Conservation (phyloP, 805 yeast species). For the Clavispora phyllophila region DNA sequence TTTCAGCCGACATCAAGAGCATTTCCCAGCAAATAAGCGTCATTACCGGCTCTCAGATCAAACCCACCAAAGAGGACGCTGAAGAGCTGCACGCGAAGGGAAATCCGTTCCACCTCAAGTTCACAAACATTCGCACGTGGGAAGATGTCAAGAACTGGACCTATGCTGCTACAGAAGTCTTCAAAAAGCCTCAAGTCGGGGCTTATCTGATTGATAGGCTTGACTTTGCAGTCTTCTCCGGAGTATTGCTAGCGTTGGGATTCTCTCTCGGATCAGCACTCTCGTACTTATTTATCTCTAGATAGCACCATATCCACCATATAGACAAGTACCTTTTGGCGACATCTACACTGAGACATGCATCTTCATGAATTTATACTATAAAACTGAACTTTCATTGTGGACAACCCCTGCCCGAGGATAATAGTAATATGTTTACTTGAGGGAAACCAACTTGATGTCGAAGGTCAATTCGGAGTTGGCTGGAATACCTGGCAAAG, state of each 20-base stretch:
- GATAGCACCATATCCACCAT: no score
- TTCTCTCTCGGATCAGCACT: slow-evolving; percentile 8
- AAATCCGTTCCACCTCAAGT: neutral
- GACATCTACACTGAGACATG: neutral
- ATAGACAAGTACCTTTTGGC: no score
- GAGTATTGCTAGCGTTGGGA: slow-evolving; percentile 7
- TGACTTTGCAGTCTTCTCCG: slow-evolving; percentile 10
- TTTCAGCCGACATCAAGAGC: slow-evolving; percentile 6
- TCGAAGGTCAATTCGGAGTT: slow-evolving; percentile 96
- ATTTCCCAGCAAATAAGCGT: slow-evolving; percentile 5
- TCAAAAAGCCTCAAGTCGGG: neutral
- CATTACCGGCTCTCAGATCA: neutral
- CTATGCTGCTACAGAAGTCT: neutral
- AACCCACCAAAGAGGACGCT: neutral
- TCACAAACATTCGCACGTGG: neutral
- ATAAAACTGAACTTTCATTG: neutral
- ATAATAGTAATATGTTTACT: slow-evolving; percentile 40
- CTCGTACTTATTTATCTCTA: neutral
- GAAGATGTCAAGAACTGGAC: neutral
- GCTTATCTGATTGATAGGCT: slow-evolving; percentile 1
- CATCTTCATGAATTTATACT: neutral
- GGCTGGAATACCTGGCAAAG: slow-evolving; percentile 96
- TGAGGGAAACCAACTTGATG: slow-evolving; percentile 85
- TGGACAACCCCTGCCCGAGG: neutral
- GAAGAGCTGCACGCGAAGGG: neutral